Base-by-base conservation (phyloP, 2,329 filamentous ascomycete genomes). In the Sporothrix pseudoabietina region DNA sequence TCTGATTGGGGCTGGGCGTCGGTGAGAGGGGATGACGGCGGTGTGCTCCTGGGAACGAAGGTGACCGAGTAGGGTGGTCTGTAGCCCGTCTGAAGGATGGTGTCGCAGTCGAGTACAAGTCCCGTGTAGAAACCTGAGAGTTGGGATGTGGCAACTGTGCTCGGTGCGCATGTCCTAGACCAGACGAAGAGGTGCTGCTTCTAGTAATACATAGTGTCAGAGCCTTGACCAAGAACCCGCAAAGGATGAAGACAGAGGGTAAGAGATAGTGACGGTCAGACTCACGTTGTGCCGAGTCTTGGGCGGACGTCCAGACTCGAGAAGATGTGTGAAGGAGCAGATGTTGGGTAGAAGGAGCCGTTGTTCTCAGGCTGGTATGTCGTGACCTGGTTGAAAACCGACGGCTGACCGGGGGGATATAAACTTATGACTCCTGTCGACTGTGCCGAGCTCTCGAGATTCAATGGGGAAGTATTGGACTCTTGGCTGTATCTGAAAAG, bases 151-250 rank as follows among this genome's bases (percentile, higher is more conserved):
- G 86, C 79, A 88, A 80, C 78, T 85, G 80, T 80, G 85, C 82
- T 78, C 86, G 84, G 80, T 86, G 86, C 81, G 83, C 83, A 84
- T 88, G 86, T 83, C 86, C 85, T 86, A 89, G 88, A 78, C 85
- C 86, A 82, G 84, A 82, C 74, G 85, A 83, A 72, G 86, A 82
- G 73, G 82, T 83, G 80, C 81, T 86, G 82, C 83, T 87, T 78
- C 77, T 80, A 74, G 74, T 59, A 69, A 68, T 55, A 49, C 57
- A 71, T 5, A 3, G 22, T 47, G 66, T 73, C 9, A 74, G 69
- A 7, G 22, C 14, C 4, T 30, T 30, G 39, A 22, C 26, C 57
- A 12, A 22, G 39, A 35, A 35, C 4, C 35, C 4, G 5, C 5
- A 4, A 8, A 35, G 12, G 19, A 47, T 65, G 63, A 19, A 22